Conservation (phyloP, 2,329 filamentous ascomycete genomes). For the Epichloe gansuensis region DNA sequence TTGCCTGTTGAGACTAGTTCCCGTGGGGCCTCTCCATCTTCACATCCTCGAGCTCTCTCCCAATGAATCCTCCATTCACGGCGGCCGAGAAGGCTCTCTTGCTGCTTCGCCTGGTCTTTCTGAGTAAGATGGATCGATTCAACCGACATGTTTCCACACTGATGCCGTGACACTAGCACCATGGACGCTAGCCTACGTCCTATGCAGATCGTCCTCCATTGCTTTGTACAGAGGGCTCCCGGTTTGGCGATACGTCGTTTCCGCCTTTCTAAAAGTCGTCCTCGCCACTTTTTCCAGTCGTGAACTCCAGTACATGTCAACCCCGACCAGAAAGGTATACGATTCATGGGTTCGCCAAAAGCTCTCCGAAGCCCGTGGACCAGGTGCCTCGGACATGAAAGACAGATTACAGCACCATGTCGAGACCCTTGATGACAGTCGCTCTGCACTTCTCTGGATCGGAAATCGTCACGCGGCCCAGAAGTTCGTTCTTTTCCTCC, state of each 20-base stretch:
- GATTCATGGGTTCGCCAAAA: slow-evolving; percentile 3
- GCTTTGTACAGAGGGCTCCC: not conserved
- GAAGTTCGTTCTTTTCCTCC: not conserved
- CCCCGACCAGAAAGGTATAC: slow-evolving; percentile 3
- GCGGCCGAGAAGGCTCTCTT: not conserved
- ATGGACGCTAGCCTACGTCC: not conserved
- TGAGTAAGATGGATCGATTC: not conserved
- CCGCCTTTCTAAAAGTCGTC: slow-evolving; percentile 3
- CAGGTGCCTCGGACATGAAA: not conserved
- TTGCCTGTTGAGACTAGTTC: not conserved
- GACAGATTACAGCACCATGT: slow-evolving; percentile 2
- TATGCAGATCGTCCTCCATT: not conserved
- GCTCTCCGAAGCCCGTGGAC: not conserved
- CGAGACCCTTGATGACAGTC: slow-evolving; percentile 4
- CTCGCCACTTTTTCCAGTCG: not conserved
- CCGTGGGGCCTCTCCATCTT: not conserved
- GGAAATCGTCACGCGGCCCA: not conserved
- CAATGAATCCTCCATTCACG: not conserved
- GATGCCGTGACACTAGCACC: not conserved
- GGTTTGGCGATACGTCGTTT: not conserved
- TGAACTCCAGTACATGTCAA: slow-evolving; percentile 6
- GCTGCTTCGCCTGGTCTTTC: not conserved
- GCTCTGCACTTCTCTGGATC: slow-evolving; percentile 2
- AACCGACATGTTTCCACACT: too few relatives aligned
- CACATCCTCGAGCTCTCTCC: not conserved